Evolutionary conservation across 768 basidiomycete genomes (phyloP).

Genomic region (Lactarius indigo): DNA sequence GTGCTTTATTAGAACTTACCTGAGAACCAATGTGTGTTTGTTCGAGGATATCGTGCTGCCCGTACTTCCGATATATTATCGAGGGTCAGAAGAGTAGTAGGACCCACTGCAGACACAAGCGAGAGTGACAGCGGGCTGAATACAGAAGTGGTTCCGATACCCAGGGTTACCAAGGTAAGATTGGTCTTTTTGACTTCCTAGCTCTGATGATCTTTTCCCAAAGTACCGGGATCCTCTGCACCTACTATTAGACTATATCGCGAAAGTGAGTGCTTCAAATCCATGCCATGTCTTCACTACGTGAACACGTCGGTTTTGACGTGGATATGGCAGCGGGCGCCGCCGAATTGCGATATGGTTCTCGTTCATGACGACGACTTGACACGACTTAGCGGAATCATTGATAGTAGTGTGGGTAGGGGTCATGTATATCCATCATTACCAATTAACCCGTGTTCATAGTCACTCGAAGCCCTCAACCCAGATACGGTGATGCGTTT

Average conservation of each 20-base stretch:
- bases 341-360: neutral
- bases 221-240: neutral
- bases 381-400: neutral
- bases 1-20: neutral
- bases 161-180: neutral
- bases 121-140: neutral
- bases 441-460: neutral
- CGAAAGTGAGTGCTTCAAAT: neutral
- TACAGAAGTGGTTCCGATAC: neutral
- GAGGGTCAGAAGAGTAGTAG: neutral
- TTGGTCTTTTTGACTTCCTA: neutral
- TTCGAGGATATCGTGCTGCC: neutral
- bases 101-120: neutral
- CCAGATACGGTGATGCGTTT: neutral
- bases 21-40: neutral
- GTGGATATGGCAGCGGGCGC: neutral
- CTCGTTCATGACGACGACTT: neutral
- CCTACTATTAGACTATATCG: neutral
- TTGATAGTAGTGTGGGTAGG: neutral
- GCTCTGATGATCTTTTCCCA: neutral
- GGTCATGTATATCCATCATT: neutral
- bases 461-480: neutral
- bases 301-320: neutral
- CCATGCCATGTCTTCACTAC: no score
- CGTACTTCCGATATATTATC: neutral